phyloP scores from a whole-genome alignment of 768 basidiomycete species.

The Clitopilus hobsonii region DNA sequence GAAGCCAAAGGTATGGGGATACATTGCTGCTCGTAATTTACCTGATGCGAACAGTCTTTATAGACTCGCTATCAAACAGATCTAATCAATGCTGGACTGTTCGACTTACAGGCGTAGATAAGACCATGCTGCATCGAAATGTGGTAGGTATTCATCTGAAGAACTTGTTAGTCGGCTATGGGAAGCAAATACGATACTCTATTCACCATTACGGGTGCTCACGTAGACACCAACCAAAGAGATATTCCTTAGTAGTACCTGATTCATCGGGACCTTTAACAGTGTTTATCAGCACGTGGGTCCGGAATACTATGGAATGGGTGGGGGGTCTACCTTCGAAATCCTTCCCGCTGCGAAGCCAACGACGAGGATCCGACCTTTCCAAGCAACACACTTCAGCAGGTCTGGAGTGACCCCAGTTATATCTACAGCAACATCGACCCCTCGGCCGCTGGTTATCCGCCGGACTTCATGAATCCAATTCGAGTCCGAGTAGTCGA shows the following conservation, averaged over 20 bases:
- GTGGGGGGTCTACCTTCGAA: neutral
- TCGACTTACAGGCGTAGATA: neutral
- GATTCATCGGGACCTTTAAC: neutral
- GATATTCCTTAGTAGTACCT: neutral
- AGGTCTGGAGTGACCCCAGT: neutral
- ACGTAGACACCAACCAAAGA: neutral
- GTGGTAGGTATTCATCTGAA: neutral
- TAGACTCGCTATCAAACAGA: neutral
- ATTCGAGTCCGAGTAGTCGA: neutral
- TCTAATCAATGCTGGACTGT: neutral
- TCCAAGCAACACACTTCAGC: neutral
- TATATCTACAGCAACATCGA: neutral
- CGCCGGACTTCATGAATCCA: neutral
- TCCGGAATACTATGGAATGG: neutral
- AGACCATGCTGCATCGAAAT: neutral
- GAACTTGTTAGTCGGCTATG: neutral
- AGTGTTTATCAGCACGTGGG: no score
- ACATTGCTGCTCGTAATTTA: neutral
- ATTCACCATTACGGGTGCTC: neutral
- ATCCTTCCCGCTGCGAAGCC: neutral
- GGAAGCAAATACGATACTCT: neutral
- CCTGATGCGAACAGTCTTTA: neutral
- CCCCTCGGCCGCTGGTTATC: neutral
- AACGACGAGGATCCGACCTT: neutral
- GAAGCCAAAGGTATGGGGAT: neutral